Evolutionary conservation across 192 early-diverging fungal genomes (phyloP), one percentile per base, ranked within the genome.

Genomic region (Backusella westeae): DNA sequence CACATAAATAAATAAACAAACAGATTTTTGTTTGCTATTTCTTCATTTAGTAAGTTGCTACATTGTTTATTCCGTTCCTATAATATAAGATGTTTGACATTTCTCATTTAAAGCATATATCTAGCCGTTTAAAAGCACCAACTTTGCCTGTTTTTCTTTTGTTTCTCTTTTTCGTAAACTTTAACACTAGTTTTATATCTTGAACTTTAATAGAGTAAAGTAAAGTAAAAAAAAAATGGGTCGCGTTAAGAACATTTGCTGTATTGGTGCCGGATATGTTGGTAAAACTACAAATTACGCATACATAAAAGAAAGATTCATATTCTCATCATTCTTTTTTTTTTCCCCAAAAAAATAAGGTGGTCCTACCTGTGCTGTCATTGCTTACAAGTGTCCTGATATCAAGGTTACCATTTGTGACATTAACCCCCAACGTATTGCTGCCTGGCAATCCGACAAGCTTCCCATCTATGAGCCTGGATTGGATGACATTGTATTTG

Each of bases 391-490:
- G 78, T 96, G 96, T 84, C 94, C 90, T 29, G 85, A 91, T 26
- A 86, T 97, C 77, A 89, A 94, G 63, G 94, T 98, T 44, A 96
- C 95, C 0, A 95, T 98, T 65, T 94, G 95, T 14, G 95, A 96
- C 81, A 87, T 90, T 73, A 94, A 93, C 81, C 82, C 87, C 41
- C 77, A 83, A 53, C 91, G 94, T 75, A 96, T 98, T 74, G 89
- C 87, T 19, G 92, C 93, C 21, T 98, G 96, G 96, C 97, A 98
- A 81, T 94, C 93, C 1, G 84, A 90, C 56, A 78, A 83, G 23
- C 88, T 98, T n/a, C 96, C 96, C 12, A 94, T 98, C 67, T 97
- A 94, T 78, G 96, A 97, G 77, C 95, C 95, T 1, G 95, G 95
- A 8, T 88, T 97, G n/a, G 93, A 96, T 32, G 91, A 94, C 63